phyloP scores from a whole-genome alignment of 1,139 yeast genomes.

The Citeromyces hawaiiensis region DNA sequence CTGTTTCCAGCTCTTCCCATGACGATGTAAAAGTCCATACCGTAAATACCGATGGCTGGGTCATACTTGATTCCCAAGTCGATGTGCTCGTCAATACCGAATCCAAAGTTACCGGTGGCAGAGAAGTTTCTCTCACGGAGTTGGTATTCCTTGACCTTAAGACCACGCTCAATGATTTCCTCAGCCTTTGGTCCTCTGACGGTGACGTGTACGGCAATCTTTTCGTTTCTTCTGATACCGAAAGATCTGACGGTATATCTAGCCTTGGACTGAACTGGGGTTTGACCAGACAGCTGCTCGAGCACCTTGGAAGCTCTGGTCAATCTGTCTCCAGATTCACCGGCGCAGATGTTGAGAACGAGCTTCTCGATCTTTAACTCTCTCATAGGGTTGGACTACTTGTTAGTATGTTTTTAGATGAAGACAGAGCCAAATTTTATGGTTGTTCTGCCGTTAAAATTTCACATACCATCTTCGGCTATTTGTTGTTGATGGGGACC shows the following conservation, averaged over 20 bases:
- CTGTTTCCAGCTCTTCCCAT: conserved; percentile 99
- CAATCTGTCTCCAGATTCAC: conserved; percentile 99
- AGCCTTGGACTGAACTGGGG: conserved; percentile 99
- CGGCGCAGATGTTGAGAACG: conserved; percentile 99
- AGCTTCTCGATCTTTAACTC: conserved; percentile 98
- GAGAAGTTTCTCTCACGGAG: conserved; percentile 90
- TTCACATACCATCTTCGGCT: conserved; percentile 3
- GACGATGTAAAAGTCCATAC: conserved; percentile 99
- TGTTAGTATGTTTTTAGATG: not conserved
- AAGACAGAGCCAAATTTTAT: not conserved
- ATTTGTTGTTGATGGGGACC: not conserved
- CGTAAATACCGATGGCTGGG: conserved; percentile 99
- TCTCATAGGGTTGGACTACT: conserved; percentile 68
- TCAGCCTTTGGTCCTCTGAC: conserved; percentile 99
- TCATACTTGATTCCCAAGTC: conserved; percentile 99
- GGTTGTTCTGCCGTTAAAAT: not conserved
- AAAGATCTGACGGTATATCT: conserved; percentile 99
- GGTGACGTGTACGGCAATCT: conserved; percentile 98
- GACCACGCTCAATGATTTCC: conserved; percentile 99
- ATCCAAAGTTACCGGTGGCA: conserved; percentile 99
- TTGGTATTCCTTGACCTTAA: conserved; percentile 99
- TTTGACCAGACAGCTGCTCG: conserved; percentile 99
- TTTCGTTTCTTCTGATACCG: conserved; percentile 99
- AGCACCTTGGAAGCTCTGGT: conserved; percentile 99
- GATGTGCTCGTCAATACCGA: conserved; percentile 99